Percentiles rank a stretch among this genome's conserved stretches.
Conservation (phyloP, 1,139 yeast species). For the Blastobotrys arbuscula region DNA sequence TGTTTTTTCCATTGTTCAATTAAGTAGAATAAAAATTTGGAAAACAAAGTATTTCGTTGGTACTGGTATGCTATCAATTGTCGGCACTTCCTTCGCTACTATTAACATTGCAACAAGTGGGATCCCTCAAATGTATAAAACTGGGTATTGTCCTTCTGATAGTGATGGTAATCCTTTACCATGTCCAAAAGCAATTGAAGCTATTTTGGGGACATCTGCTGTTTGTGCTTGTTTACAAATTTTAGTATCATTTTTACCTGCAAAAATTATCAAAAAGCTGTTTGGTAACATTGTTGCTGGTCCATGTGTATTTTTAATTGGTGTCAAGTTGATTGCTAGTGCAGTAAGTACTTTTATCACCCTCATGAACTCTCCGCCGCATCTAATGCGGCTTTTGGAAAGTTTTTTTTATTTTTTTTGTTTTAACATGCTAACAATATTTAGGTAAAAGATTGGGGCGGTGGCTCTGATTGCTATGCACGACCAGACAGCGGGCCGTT, state of each 20-base stretch:
- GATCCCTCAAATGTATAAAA: conserved; percentile 70
- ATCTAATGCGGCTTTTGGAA: too few species aligned
- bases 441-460: conserved; percentile 87
- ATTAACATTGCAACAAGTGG: conserved; percentile 73
- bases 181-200: conserved; percentile 88
- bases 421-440: too few species aligned
- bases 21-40: conserved; percentile 70
- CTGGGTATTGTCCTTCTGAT: conserved; percentile 60
- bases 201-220: conserved; percentile 72
- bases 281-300: conserved; percentile 92
- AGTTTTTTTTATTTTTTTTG: too few species aligned
- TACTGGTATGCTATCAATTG: conserved; percentile 81
- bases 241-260: conserved; percentile 66
- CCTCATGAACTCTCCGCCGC: too few species aligned
- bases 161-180: conserved; percentile 60
- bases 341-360: too few species aligned
- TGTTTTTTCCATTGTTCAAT: conserved; percentile 65
- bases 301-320: conserved; percentile 81
- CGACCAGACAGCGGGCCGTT: conserved; percentile 43
- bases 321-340: conserved; percentile 62
- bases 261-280: conserved; percentile 57
- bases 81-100: conserved; percentile 89
- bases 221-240: conserved; percentile 73
- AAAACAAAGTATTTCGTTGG: conserved; percentile 73
- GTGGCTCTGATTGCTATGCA: conserved; percentile 45